A percentile compares a stretch with the other conserved stretches of the same genome.
phyloP scores from a whole-genome alignment of 164 flowering plant species.

The Berberis vulgaris region DNA sequence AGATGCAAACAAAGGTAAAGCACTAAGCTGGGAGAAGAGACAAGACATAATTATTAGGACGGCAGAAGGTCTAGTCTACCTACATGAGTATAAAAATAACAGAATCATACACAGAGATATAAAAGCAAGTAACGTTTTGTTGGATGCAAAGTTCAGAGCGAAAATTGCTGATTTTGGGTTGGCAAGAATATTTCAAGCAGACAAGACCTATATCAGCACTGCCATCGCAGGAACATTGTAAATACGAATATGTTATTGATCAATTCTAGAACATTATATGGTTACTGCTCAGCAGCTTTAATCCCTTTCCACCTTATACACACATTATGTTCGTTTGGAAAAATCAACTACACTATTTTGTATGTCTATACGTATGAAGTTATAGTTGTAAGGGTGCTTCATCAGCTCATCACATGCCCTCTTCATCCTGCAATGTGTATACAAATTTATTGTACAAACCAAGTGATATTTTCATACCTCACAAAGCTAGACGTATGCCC shows the following conservation, averaged over 20 bases:
- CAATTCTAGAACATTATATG: too few species aligned
- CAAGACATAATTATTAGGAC: slow-evolving; percentile 49
- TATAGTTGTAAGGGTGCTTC: slow-evolving; percentile 12
- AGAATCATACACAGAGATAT: slow-evolving; percentile 45
- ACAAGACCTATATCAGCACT: slow-evolving; percentile 88
- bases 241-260: too few species aligned
- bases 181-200: slow-evolving; percentile 69
- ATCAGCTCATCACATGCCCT: not conserved
- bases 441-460: too few species aligned
- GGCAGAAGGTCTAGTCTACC: slow-evolving; percentile 57
- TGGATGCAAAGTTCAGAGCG: slow-evolving; percentile 38
- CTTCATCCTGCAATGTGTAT: not conserved
- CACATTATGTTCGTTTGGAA: too few species aligned
- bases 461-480: too few species aligned
- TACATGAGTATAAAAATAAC: slow-evolving; percentile 37
- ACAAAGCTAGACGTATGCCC: too few species aligned
- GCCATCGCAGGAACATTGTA: slow-evolving; percentile 92
- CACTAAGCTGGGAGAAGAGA: slow-evolving; percentile 53
- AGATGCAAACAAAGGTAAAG: slow-evolving; percentile 54
- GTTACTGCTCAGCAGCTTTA: too few species aligned
- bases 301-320: too few species aligned
- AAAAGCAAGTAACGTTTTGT: slow-evolving; percentile 52
- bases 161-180: slow-evolving; percentile 77
- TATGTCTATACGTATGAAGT: too few species aligned
- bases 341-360: too few species aligned